These are phyloP conservation scores for Paecilomyces sp. DNA, from an alignment of 2,329 filamentous ascomycete genomes.

Conservation along the genomic window DNA sequence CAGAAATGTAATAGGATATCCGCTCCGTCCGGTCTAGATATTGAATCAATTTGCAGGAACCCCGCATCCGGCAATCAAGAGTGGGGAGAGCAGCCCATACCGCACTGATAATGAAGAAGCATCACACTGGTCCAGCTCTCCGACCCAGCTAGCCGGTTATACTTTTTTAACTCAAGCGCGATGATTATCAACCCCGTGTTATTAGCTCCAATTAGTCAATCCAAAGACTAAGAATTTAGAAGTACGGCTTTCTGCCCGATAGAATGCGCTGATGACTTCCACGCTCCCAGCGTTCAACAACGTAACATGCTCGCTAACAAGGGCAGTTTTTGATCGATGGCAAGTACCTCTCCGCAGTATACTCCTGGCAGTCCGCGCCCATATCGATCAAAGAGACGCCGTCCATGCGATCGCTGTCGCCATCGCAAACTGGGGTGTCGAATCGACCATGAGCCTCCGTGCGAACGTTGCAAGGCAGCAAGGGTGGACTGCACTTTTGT, in stretches of 20 bases:
- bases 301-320: not conserved
- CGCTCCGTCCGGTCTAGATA: not conserved
- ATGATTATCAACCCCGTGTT: not conserved
- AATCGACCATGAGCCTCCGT: conserved; percentile 9
- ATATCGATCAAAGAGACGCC: conserved; percentile 26
- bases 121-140: not conserved
- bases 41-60: not conserved
- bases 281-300: not conserved
- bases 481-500: conserved; percentile 18
- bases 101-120: not conserved
- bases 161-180: not conserved
- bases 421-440: conserved; percentile 22
- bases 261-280: not conserved
- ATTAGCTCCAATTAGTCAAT: not conserved
- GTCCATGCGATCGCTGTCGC: conserved; percentile 26
- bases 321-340: not conserved
- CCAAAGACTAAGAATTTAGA: not conserved
- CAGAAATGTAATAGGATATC: not conserved
- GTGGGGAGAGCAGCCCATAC: not conserved
- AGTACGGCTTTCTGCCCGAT: not conserved
- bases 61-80: not conserved
- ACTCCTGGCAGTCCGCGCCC: conserved; percentile 10
- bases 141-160: not conserved
- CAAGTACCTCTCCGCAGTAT: not conserved
- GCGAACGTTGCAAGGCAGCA: conserved; percentile 18